Evolutionary conservation across 352 stramenopile species (phyloP).

Genomic region (Elongisporangium anandrum): DNA sequence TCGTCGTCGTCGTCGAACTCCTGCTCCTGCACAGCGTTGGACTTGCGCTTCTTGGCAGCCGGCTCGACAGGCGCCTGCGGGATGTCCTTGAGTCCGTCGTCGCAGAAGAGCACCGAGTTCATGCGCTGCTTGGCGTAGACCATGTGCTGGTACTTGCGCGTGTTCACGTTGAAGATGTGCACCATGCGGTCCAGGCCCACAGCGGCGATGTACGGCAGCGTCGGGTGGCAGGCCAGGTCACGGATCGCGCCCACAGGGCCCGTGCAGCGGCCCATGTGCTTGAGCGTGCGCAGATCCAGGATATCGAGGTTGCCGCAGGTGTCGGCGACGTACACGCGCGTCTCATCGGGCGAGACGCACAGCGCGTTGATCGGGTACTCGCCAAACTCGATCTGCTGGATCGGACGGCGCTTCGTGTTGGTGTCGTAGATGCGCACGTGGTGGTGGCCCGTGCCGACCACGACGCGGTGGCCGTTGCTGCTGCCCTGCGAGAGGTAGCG

Average conservation of each 20-base stretch:
- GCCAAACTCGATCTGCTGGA: constrained; percentile 67
- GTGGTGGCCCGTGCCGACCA: constrained; percentile 74
- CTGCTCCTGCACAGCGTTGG: constrained; percentile 31
- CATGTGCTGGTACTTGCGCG: constrained; percentile 60
- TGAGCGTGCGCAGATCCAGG: constrained; percentile 87
- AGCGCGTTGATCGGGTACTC: constrained; percentile 73
- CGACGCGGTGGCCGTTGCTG: constrained; percentile 65
- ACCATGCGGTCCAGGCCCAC: constrained; percentile 94
- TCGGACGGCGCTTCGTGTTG: constrained; percentile 75
- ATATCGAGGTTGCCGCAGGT: constrained; percentile 87
- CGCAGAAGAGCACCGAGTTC: constrained; percentile 89
- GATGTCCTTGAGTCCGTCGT: constrained; percentile 69
- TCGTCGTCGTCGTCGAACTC: constrained; percentile 41
- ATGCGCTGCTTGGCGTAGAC: constrained; percentile 88
- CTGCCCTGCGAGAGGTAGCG: constrained; percentile 50
- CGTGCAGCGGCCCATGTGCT: constrained; percentile 83
- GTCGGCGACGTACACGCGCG: constrained; percentile 83
- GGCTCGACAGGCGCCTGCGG: constrained; percentile 11
- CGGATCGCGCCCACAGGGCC: constrained; percentile 89
- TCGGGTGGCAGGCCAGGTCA: constrained; percentile 87
- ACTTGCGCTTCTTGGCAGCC: constrained; percentile 14
- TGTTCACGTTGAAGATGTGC: constrained; percentile 90
- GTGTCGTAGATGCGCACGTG: constrained; percentile 87
- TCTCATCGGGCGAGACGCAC: constrained; percentile 70
- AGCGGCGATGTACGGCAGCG: constrained; percentile 84